These are phyloP conservation scores for Aspergillus coremiiformis DNA, from an alignment of 495 filamentous ascomycete genomes.

Conservation along the genomic window DNA sequence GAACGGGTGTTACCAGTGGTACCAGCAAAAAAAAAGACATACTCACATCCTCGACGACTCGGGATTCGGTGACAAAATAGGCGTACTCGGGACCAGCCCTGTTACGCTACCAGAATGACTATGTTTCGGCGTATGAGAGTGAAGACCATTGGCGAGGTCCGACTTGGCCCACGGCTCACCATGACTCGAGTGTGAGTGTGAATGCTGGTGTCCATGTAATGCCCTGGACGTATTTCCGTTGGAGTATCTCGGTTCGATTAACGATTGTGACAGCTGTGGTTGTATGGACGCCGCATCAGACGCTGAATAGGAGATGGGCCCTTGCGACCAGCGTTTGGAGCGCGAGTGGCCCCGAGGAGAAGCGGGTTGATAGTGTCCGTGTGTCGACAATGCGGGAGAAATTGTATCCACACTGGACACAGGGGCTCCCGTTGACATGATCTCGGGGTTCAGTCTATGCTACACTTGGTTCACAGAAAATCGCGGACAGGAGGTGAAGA, in stretches of 20 bases:
- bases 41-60: conserved; percentile 11
- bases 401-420: conserved; percentile 27
- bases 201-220: conserved; percentile 23
- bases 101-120: conserved; percentile 8
- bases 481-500: conserved; percentile 1
- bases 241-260: conserved; percentile 10
- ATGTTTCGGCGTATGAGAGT: conserved; percentile 14
- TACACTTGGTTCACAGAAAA: neutral
- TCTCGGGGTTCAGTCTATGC: conserved; percentile 7
- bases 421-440: conserved; percentile 35
- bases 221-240: conserved; percentile 19
- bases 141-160: conserved; percentile 1
- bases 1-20: conserved; percentile 10
- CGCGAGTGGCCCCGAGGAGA: conserved; percentile 37
- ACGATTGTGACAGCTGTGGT: conserved; percentile 14
- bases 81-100: conserved; percentile 1
- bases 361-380: conserved; percentile 28
- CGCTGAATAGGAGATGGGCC: conserved; percentile 26
- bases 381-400: conserved; percentile 20
- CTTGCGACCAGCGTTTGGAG: conserved; percentile 29
- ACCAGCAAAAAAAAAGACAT: neutral
- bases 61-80: neutral
- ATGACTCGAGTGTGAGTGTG: conserved; percentile 19
- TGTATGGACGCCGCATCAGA: conserved; percentile 14
- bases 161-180: neutral